Evolutionary conservation across 352 stramenopile genomes (phyloP).

Genomic region (Globisporangium rhizosaccharum): DNA sequence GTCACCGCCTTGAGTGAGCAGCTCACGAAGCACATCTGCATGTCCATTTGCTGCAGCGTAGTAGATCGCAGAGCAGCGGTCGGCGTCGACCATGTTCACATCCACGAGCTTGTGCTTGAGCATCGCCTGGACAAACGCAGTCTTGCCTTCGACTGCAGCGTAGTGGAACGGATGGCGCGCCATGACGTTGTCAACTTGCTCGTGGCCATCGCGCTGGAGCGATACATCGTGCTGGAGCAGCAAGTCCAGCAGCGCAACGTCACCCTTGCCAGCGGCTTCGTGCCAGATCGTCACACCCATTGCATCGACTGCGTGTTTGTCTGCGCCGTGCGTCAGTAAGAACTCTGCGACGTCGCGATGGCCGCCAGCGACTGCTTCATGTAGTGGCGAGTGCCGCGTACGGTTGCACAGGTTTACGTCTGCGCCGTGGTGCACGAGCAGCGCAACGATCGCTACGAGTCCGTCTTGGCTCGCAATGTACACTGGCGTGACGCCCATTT

Average conservation of each 20-base stretch:
- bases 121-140: constrained; percentile 47
- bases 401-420: constrained; percentile 59
- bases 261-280: constrained; percentile 60
- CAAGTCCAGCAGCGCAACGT: constrained; percentile 51
- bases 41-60: constrained; percentile 72
- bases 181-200: constrained; percentile 72
- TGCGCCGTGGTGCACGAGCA: constrained; percentile 39
- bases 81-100: constrained; percentile 56
- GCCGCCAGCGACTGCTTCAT: constrained; percentile 60
- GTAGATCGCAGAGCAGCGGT: constrained; percentile 65
- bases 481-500: constrained; percentile 71
- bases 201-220: constrained; percentile 26
- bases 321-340: constrained; percentile 50
- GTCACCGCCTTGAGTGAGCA: constrained; percentile 43
- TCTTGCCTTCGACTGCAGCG: constrained; percentile 63
- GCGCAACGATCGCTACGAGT: constrained; percentile 34
- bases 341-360: constrained; percentile 38
- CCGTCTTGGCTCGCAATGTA: constrained; percentile 63
- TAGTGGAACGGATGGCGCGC: constrained; percentile 81
- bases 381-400: constrained; percentile 57
- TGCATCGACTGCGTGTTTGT: constrained; percentile 60
- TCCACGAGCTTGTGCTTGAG: constrained; percentile 52
- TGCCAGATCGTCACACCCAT: constrained; percentile 83
- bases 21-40: constrained; percentile 34
- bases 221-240: constrained; percentile 46